Evolutionary conservation across 2,329 filamentous ascomycete species (phyloP).

Genomic region (Chrysosporium queenslandicum): DNA sequence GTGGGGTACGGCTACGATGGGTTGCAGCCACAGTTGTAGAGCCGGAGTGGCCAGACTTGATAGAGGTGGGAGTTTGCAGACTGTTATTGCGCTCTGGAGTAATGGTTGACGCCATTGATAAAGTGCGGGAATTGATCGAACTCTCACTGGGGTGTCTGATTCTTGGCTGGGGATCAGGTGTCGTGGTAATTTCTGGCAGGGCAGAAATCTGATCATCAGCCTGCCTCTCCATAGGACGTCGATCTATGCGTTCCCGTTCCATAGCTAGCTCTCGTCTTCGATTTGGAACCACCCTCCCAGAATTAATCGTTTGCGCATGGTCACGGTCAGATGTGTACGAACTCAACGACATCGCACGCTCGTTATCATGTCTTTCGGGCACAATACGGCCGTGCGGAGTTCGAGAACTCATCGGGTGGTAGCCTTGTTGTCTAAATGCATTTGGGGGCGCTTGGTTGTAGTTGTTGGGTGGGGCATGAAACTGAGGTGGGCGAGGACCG

Average conservation of each 20-base stretch:
- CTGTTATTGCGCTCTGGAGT: conserved; percentile 51
- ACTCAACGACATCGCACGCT: conserved; percentile 93
- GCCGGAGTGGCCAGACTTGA: conserved; percentile 40
- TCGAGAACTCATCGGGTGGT: conserved; percentile 55
- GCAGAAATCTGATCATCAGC: conserved; percentile 22
- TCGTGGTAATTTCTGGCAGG: conserved; percentile 8
- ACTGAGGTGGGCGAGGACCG: conserved; percentile 52
- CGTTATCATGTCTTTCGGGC: conserved; percentile 83
- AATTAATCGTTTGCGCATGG: conserved; percentile 76
- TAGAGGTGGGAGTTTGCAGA: conserved; percentile 46
- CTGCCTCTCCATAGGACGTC: conserved; percentile 42
- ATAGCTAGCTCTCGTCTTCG: conserved; percentile 51
- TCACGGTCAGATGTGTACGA: conserved; percentile 67
- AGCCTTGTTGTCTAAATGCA: conserved; percentile 68
- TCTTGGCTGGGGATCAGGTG: conserved; percentile 20
- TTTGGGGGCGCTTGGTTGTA: conserved; percentile 61
- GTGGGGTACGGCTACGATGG: conserved; percentile 55
- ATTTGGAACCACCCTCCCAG: conserved; percentile 75
- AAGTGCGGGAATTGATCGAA: conserved; percentile 50
- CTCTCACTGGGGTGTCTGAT: conserved; percentile 37
- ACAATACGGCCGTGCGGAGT: conserved; percentile 87
- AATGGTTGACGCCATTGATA: conserved; percentile 77
- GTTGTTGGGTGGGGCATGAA: conserved; percentile 50
- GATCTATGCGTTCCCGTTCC: conserved; percentile 24
- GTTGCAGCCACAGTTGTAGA: conserved; percentile 44